phyloP scores from a whole-genome alignment of 345 rosid genomes.

The Populus nigra region DNA sequence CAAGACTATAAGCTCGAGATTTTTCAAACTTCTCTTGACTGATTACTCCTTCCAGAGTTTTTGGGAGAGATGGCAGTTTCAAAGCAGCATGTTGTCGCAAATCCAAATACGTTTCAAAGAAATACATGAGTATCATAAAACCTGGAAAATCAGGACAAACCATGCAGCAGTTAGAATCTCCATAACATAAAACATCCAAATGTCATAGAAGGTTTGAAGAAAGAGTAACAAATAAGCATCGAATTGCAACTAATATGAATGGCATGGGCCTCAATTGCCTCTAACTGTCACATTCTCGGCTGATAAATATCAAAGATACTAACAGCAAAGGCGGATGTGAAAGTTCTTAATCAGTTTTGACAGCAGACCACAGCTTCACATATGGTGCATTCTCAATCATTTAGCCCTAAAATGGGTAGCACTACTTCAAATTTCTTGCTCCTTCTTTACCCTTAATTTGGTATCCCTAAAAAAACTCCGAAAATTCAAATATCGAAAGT shows the following conservation, averaged over 20 bases:
- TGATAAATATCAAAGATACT: background rate
- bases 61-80: slow-evolving; percentile 82
- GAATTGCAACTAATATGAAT: background rate
- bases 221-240: background rate
- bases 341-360: background rate
- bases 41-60: slow-evolving; percentile 83
- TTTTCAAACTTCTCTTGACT: slow-evolving; percentile 88
- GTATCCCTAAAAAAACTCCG: background rate
- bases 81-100: slow-evolving; percentile 79
- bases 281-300: background rate
- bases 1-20: slow-evolving; percentile 93
- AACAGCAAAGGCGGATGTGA: background rate
- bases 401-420: background rate
- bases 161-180: background rate
- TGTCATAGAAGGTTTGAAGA: background rate
- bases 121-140: slow-evolving; percentile 85
- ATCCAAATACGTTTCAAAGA: slow-evolving; percentile 86
- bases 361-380: background rate
- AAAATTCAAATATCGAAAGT: background rate
- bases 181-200: background rate
- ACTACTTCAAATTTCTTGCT: too few species aligned
- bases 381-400: background rate
- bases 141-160: slow-evolving; percentile 46
- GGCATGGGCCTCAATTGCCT: background rate
- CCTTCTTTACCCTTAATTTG: too few species aligned